phyloP scores from a whole-genome alignment of 2,329 filamentous ascomycete genomes.

The Fusarium verrucosum region DNA sequence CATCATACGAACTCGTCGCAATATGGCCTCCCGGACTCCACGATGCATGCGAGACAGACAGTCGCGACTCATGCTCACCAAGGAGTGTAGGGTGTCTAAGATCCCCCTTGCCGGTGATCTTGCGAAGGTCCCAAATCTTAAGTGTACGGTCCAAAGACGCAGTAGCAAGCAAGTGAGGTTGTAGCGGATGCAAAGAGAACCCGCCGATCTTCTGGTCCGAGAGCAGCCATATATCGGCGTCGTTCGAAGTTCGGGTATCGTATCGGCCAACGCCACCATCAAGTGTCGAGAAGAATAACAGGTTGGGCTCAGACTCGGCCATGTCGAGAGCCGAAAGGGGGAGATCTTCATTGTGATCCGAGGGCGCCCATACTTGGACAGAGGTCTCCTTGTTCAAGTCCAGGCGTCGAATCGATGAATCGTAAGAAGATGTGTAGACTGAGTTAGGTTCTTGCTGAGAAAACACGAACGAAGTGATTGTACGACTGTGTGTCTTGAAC shows the following conservation, averaged over 20 bases:
- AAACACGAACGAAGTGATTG: constrained; percentile 86
- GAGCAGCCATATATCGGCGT: constrained; percentile 75
- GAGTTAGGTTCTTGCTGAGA: constrained; percentile 76
- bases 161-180: constrained; percentile 85
- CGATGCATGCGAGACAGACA: constrained; percentile 92
- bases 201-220: constrained; percentile 96
- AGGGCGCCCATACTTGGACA: constrained; percentile 81
- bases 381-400: constrained; percentile 84
- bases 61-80: constrained; percentile 80
- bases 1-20: constrained; percentile 93
- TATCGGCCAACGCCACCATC: constrained; percentile 82
- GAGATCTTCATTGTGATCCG: constrained; percentile 73
- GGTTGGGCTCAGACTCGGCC: constrained; percentile 72
- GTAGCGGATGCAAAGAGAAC: constrained; percentile 82
- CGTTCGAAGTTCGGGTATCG: constrained; percentile 72
- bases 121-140: constrained; percentile 92
- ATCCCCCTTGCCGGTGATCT: constrained; percentile 72
- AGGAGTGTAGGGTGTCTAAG: constrained; percentile 72
- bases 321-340: constrained; percentile 89
- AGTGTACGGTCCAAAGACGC: constrained; percentile 89
- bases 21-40: constrained; percentile 88
- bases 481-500: constrained; percentile 88
- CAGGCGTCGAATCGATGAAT: constrained; percentile 87
- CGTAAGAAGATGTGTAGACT: constrained; percentile 88
- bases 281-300: constrained; percentile 87